These are phyloP conservation scores for Asterochloris erici DNA, from an alignment of 139 green algal genomes.

Conservation along the genomic window DNA sequence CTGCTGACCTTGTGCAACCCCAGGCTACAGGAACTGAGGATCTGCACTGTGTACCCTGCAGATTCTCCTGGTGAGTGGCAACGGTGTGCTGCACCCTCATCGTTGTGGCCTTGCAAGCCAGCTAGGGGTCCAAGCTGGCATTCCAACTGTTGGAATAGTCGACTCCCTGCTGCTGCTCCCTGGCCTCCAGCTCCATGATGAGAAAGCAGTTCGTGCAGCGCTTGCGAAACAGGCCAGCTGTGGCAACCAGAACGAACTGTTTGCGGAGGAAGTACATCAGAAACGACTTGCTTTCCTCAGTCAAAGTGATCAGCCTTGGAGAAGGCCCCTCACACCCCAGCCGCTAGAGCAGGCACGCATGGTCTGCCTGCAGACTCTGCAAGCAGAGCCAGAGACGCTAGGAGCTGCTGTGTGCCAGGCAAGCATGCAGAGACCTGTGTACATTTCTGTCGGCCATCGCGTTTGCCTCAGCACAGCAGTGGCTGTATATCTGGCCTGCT, in stretches of 20 bases:
- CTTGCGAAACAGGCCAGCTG: neutral
- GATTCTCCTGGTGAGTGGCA: constrained; percentile 67
- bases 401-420: constrained; percentile 37
- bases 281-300: too few relatives aligned
- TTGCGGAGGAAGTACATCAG: neutral
- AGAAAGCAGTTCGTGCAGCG: neutral
- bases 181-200: neutral
- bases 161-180: constrained; percentile 45
- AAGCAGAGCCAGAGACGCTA: constrained; percentile 16
- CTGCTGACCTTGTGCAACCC: neutral
- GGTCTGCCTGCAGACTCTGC: neutral
- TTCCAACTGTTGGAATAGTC: constrained; percentile 55
- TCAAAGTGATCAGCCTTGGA: too few relatives aligned
- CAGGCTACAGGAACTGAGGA: neutral
- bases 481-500: constrained; percentile 46
- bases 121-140: constrained; percentile 47
- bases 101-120: constrained; percentile 58
- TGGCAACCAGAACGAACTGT: neutral
- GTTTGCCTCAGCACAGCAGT: constrained; percentile 43
- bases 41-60: constrained; percentile 21
- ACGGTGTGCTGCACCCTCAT: constrained; percentile 56
- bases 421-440: constrained; percentile 33
- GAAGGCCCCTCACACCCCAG: too few relatives aligned
- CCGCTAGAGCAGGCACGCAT: neutral
- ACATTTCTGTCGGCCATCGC: constrained; percentile 51